Conservation (phyloP, 2,329 filamentous ascomycete genomes). For the Sclerotinia spermophila region DNA sequence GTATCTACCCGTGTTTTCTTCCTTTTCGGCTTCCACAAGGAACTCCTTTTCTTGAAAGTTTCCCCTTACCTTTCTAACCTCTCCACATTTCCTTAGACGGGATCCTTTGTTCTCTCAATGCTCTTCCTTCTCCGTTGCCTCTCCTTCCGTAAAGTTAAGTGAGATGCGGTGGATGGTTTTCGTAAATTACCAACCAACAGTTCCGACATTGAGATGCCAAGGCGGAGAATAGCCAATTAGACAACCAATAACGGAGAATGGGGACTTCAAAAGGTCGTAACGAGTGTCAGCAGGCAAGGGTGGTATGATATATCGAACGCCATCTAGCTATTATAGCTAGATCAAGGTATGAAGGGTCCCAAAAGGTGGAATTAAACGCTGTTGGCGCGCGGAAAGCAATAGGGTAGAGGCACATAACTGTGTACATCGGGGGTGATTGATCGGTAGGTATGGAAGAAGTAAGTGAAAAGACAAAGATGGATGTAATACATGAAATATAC, state of each 20-base stretch:
- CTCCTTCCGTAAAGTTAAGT: conserved; percentile 10
- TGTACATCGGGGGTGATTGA: conserved; percentile 3
- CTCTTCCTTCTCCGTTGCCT: neutral
- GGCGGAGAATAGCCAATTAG: conserved; percentile 11
- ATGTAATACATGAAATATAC: neutral
- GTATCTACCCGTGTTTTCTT: conserved; percentile 14
- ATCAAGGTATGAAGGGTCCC: conserved; percentile 13
- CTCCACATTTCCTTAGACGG: conserved; percentile 3
- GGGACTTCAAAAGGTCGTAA: conserved; percentile 5
- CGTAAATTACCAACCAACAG: conserved; percentile 13
- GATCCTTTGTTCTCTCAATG: neutral
- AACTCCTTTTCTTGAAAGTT: neutral
- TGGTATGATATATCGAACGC: conserved; percentile 20
- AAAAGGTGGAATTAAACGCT: conserved; percentile 19
- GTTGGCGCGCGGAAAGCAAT: conserved; percentile 16
- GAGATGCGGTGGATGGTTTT: conserved; percentile 15
- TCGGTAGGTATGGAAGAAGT: neutral
- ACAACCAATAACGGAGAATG: neutral
- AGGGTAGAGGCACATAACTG: neutral
- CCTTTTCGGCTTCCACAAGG: conserved; percentile 18
- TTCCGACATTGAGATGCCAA: conserved; percentile 18
- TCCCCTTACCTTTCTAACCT: neutral
- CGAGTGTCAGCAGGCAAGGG: conserved; percentile 18
- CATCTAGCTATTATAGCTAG: conserved; percentile 13
- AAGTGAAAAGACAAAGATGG: neutral